Percentiles rank a stretch among this genome's conserved stretches.
These are phyloP conservation scores for Syzygium malaccense DNA, from an alignment of 441 rosid genomes.

Conservation along the genomic window DNA sequence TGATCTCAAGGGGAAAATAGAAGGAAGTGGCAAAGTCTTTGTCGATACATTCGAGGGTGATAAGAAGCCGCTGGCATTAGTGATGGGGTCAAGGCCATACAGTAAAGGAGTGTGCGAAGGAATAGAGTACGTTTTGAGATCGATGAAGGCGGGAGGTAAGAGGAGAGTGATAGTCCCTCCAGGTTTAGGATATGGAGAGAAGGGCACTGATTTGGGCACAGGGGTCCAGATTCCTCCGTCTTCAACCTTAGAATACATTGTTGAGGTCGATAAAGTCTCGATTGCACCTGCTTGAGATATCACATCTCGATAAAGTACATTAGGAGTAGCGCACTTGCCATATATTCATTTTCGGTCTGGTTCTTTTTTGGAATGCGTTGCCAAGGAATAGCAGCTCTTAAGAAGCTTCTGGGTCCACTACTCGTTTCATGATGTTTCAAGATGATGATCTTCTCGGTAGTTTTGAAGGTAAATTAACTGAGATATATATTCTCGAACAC, in stretches of 20 bases:
- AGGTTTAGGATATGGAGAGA: conserved; percentile 57
- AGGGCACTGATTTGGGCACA: conserved; percentile 59
- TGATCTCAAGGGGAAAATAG: conserved; percentile 53
- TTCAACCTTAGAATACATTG: conserved; percentile 58
- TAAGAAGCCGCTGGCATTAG: conserved; percentile 58
- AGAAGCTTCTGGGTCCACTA: not conserved
- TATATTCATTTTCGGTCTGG: not conserved
- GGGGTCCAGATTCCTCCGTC: conserved; percentile 56
- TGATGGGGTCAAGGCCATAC: conserved; percentile 86
- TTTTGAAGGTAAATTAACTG: not conserved
- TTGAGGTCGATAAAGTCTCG: conserved; percentile 75
- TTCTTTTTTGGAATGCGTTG: not conserved
- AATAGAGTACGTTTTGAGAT: conserved; percentile 50
- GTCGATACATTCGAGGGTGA: conserved; percentile 55
- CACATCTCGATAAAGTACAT: not conserved
- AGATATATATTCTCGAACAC: not conserved
- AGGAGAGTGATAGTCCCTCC: conserved; percentile 77
- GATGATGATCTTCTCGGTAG: not conserved
- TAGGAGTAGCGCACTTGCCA: not conserved
- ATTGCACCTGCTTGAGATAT: conserved; percentile 65
- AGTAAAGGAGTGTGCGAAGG: conserved; percentile 87
- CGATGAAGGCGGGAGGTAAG: conserved; percentile 82
- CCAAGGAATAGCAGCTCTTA: not conserved
- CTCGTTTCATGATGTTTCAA: not conserved
- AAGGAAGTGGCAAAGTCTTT: conserved; percentile 51